Evolutionary conservation across 495 filamentous ascomycete genomes (phyloP), one percentile per base, ranked within the genome.

Genomic region (Neurospora sp.): DNA sequence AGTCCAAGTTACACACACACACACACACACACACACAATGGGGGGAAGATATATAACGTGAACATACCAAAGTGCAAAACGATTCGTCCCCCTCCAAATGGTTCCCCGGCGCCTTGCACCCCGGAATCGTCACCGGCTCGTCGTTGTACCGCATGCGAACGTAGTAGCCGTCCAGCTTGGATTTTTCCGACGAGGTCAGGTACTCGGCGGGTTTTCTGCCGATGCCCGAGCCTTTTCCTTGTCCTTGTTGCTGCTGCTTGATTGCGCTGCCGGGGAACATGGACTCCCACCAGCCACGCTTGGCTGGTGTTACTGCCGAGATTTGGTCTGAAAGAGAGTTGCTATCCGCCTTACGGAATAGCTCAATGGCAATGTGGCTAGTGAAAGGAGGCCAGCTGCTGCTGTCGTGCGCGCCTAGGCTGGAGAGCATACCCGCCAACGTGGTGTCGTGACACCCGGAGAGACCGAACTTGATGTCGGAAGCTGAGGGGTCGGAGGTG

Each of bases 111-210:
- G 85, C 82, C 74, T 86, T 89, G 79, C 96, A 99, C 38, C 93
- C 94, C 7, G 94, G 95, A 70, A 98, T 88, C 11, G 85, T 87
- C 77, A 98, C 87, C 0, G 92, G 88, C 49, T 86, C 84, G 80
- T 98, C 95, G 76, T 99, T 98, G 81, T 96, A 98, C 72, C 94
- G 87, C 72, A 99, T 81, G n/a, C 96, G 90, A n/a, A 99, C 95
- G 83, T 92, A 99, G 83, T 97, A 93, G 2, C 85, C 90, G 72
- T 88, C 87, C 35, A 91, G 80, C 77, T 83, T 89, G 66, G 80
- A 75, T 80, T 84, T 85, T 73, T 93, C 88, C 1, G 78, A 74
- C 0, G 80, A 74, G 1, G 83, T 84, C 20, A 92, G 78, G 5
- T 87, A 83, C 4, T 83, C 77, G 8, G 84, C 80, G 5, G 80